phyloP scores from a whole-genome alignment of 2,329 filamentous ascomycete genomes.

The Aureobasidium melanogenum region DNA sequence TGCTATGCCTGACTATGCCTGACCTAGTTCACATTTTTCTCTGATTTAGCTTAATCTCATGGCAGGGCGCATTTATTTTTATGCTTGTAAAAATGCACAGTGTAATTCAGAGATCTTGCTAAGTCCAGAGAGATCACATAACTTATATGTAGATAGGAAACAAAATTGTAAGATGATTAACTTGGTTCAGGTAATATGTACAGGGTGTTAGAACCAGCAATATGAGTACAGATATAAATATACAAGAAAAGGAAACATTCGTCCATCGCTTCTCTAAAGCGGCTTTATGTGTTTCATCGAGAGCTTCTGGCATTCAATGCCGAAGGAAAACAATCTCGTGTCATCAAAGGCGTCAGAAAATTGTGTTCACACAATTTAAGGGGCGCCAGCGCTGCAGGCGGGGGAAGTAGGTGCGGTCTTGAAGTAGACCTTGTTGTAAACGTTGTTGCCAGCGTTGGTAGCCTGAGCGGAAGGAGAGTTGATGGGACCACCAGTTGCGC shows the following conservation, averaged over 20 bases:
- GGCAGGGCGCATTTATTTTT: too few relatives aligned
- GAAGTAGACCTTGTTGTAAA: constrained; percentile 29
- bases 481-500: constrained; percentile 23
- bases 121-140: background rate
- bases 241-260: background rate
- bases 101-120: too few relatives aligned
- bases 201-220: background rate
- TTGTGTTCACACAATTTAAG: background rate
- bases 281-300: background rate
- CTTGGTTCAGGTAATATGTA: constrained; percentile 1
- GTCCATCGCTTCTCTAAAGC: background rate
- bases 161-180: background rate
- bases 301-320: background rate
- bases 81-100: too few relatives aligned
- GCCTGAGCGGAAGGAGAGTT: constrained; percentile 20
- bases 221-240: background rate
- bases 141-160: too few relatives aligned
- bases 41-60: too few relatives aligned
- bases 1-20: too few relatives aligned
- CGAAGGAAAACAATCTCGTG: background rate
- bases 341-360: background rate
- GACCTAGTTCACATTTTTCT: too few relatives aligned
- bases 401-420: constrained; percentile 16
- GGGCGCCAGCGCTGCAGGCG: background rate
- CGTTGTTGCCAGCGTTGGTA: constrained; percentile 26